phyloP scores from a whole-genome alignment of 169 alveolate species.

The Plasmodium sp. region DNA sequence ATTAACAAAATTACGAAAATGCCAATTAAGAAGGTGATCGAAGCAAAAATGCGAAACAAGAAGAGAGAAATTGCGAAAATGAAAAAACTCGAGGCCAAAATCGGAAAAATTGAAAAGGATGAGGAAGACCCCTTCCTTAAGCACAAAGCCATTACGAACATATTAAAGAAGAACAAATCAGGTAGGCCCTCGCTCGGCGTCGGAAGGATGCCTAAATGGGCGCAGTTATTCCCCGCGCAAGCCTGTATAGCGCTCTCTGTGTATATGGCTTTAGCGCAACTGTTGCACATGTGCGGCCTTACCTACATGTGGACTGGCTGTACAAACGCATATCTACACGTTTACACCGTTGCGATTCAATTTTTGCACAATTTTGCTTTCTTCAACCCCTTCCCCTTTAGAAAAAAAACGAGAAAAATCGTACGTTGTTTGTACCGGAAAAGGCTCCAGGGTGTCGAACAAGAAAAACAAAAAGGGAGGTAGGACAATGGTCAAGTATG shows the following conservation, averaged over 20 bases:
- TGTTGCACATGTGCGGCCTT: background rate
- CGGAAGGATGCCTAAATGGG: background rate
- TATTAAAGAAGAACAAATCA: conserved; percentile 88
- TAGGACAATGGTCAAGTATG: conserved; percentile 90
- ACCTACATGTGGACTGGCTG: background rate
- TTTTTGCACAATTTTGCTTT: background rate
- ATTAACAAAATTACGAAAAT: conserved; percentile 94
- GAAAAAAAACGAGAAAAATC: conserved; percentile 80
- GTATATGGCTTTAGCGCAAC: background rate
- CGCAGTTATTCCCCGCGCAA: background rate
- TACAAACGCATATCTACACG: background rate
- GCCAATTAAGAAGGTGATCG: conserved; percentile 97
- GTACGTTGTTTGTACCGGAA: conserved; percentile 89
- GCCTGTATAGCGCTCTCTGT: background rate
- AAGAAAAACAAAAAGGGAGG: conserved; percentile 87
- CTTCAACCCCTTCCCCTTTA: background rate
- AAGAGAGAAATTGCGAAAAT: conserved; percentile 92
- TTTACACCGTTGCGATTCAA: background rate
- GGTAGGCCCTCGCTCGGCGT: conserved; percentile 73
- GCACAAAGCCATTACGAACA: conserved; percentile 89
- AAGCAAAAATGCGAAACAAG: conserved; percentile 96
- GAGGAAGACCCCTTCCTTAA: conserved; percentile 92
- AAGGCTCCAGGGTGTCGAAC: conserved; percentile 85
- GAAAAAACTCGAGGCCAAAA: conserved; percentile 91
- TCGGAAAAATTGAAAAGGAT: conserved; percentile 92